A percentile compares a stretch with the other conserved stretches of the same genome.
phyloP scores from a whole-genome alignment of 352 stramenopile genomes.

The Pythium brachiatum region DNA sequence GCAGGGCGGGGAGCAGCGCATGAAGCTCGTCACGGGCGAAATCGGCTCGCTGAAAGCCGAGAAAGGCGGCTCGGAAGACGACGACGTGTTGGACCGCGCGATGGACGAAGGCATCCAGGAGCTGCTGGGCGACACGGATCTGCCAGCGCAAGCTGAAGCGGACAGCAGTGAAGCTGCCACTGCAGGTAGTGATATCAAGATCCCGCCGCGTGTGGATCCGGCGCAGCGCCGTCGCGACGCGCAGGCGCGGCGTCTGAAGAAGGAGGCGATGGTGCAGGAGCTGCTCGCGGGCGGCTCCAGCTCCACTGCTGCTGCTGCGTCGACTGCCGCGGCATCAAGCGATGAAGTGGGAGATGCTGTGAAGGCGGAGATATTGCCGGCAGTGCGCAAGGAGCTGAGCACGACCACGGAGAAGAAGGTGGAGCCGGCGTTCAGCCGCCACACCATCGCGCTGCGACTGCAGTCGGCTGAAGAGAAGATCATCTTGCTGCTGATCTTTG shows the following conservation, averaged over 20 bases:
- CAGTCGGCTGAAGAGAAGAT: constrained; percentile 55
- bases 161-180: background rate
- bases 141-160: background rate
- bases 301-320: background rate
- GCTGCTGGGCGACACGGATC: constrained; percentile 26
- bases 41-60: constrained; percentile 53
- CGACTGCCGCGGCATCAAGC: background rate
- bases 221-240: constrained; percentile 69
- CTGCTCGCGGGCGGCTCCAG: constrained; percentile 31
- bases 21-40: constrained; percentile 69
- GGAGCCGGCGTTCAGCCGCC: constrained; percentile 45
- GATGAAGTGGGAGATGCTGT: constrained; percentile 4
- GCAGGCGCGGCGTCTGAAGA: constrained; percentile 49
- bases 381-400: constrained; percentile 7
- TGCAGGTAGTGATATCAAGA: constrained; percentile 25
- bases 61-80: constrained; percentile 20
- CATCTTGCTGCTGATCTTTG: constrained; percentile 52
- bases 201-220: constrained; percentile 52
- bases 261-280: constrained; percentile 58
- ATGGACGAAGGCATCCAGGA: constrained; percentile 52
- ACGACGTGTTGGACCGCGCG: constrained; percentile 32
- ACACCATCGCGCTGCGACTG: constrained; percentile 51
- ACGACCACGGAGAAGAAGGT: constrained; percentile 15
- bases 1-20: constrained; percentile 49
- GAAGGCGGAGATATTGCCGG: constrained; percentile 2